Base-by-base conservation (phyloP, 164 flowering plant genomes). In the Taxillus chinensis region DNA sequence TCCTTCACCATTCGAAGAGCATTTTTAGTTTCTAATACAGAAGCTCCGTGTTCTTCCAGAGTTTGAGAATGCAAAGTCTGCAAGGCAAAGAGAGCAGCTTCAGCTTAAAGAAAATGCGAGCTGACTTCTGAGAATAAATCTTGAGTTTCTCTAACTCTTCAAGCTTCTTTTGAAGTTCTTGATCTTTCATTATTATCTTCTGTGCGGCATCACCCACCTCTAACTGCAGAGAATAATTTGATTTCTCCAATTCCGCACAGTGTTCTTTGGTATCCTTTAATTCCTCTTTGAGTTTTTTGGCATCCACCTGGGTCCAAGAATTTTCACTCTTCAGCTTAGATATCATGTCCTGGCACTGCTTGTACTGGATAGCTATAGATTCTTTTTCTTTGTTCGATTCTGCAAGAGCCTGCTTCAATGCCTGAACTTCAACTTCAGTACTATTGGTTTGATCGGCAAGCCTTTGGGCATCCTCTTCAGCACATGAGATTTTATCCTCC, bases 1-100 rank as follows among this genome's bases (percentile, higher is more conserved):
- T 85, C 96, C 71, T 80, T 85, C 70, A 92, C 62, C 78, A 74
- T 70, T 55, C 79, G 86, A 61, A 84, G 75, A 55, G 73, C 80
- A 61, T 78, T 76, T 68, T 80, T 76, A 27, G 88, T 86, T 66
- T 93, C 90, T 65, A 66, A 11, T 7, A 82, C 77, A 57, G 90
- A 68, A 62, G 71, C 71, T 73, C 66, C 80, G 69, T 84, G 95
- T 56, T 84, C 83, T 61, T 86, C 92, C 63, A 79, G 92, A 68
- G 92, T 85, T 61, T 84, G 78, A 50, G 79, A 68, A 56, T 85
- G 87, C 73, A 86, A 49, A 64, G 72, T 70, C 67, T 86, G 84
- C 67, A 88, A 63, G 57, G 75, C 58, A 13, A 71, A 74, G 17
- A 90, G 80, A 64, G 86, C 71, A 38, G 76, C 78, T 71, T 86